phyloP scores from a whole-genome alignment of 768 basidiomycete genomes.

The Suillus subalutaceus region DNA sequence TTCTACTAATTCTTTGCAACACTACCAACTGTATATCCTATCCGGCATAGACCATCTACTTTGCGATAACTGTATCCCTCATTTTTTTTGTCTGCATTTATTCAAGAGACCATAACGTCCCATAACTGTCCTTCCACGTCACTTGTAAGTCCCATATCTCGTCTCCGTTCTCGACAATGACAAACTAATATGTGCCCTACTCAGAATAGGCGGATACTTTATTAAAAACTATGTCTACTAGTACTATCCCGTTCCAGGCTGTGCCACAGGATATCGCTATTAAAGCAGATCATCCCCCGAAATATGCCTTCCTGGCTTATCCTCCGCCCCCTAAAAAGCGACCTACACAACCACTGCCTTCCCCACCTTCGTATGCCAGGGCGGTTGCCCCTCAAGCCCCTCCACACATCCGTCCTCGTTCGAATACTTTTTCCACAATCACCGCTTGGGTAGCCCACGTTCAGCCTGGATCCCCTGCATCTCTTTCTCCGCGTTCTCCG shows the following conservation, averaged over 20 bases:
- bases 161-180: conserved; percentile 2
- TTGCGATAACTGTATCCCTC: conserved; percentile 9
- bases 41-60: neutral
- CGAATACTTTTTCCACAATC: conserved; percentile 53
- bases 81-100: conserved; percentile 1
- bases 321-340: conserved; percentile 41
- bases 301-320: conserved; percentile 48
- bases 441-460: conserved; percentile 65
- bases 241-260: conserved; percentile 4
- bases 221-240: conserved; percentile 14
- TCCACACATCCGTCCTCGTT: conserved; percentile 33
- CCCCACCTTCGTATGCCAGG: conserved; percentile 11
- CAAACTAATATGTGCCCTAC: conserved; percentile 5
- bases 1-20: neutral
- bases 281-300: conserved; percentile 20
- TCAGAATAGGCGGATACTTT: conserved; percentile 14
- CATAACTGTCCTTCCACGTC: neutral
- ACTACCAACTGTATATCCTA: conserved; percentile 4
- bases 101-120: neutral
- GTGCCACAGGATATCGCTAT: conserved; percentile 19
- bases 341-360: conserved; percentile 34
- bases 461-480: conserved; percentile 67
- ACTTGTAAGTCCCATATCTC: conserved; percentile 9
- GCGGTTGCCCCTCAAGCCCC: conserved; percentile 17
- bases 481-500: conserved; percentile 43